Conservation (phyloP, 805 yeast genomes). For the Isabelozyma heimii region DNA sequence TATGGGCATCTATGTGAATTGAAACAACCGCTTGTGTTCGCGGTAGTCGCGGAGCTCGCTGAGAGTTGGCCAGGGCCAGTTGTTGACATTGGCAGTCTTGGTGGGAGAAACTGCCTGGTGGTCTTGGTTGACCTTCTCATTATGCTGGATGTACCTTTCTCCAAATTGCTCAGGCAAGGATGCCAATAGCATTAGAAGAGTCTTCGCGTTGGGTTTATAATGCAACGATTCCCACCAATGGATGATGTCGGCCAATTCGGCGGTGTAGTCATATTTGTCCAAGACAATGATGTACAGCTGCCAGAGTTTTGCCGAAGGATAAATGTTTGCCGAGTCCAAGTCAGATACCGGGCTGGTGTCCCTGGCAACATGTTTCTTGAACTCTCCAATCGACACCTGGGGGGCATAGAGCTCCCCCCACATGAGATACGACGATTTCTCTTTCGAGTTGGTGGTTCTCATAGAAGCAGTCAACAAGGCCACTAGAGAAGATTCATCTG, state of each 20-base stretch:
- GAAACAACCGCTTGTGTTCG: not conserved
- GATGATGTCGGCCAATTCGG: conserved; percentile 49
- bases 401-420: conserved; percentile 42
- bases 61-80: conserved; percentile 7
- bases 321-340: conserved; percentile 21
- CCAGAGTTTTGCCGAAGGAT: conserved; percentile 51
- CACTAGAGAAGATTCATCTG: conserved; percentile 29
- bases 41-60: not conserved
- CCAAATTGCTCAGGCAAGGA: conserved; percentile 37
- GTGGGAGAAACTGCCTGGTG: conserved; percentile 6
- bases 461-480: conserved; percentile 52
- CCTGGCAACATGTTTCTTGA: conserved; percentile 39
- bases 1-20: too few relatives aligned
- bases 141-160: conserved; percentile 36
- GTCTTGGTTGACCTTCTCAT: conserved; percentile 15
- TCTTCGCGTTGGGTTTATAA: conserved; percentile 38
- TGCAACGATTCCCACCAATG: conserved; percentile 53
- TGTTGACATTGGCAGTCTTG: not conserved
- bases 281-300: conserved; percentile 51
- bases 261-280: conserved; percentile 43
- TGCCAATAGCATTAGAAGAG: conserved; percentile 38
- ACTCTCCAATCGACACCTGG: conserved; percentile 59
- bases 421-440: not conserved
- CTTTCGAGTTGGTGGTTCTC: conserved; percentile 4
- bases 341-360: conserved; percentile 6